A percentile compares a stretch with the other conserved stretches of the same genome.
Evolutionary conservation across 208 protist species (phyloP).

Genomic region (Blastocrithidia nonstop): DNA sequence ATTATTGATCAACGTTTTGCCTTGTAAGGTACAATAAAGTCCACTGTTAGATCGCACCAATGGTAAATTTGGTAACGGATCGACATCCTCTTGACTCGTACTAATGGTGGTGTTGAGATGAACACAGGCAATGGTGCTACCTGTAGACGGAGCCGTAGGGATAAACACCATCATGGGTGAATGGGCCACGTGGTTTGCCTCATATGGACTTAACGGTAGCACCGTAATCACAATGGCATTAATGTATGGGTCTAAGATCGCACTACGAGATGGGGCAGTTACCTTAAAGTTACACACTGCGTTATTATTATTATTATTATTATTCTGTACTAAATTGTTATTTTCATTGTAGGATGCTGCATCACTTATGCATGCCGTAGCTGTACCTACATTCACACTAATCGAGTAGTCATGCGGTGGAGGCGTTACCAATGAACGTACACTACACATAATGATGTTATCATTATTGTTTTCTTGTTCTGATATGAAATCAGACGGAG

Average conservation of each 20-base stretch:
- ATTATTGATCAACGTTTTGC: no score
- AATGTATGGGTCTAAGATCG: conserved; percentile 1
- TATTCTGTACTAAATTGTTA: no score
- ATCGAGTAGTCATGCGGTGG: conserved; percentile 30
- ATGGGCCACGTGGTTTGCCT: no score
- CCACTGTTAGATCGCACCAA: no score
- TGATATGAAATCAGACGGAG: conserved; percentile 29
- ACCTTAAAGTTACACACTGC: conserved; percentile 47
- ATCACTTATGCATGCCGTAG: conserved; percentile 15
- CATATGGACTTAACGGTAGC: conserved; percentile 13
- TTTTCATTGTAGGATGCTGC: no score
- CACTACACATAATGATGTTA: conserved; percentile 17
- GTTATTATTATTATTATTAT: conserved; percentile 7
- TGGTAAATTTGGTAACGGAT: no score
- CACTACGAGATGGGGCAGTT: conserved; percentile 12
- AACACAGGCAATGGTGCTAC: no score
- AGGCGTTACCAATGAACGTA: conserved; percentile 11
- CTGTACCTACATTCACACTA: conserved; percentile 27
- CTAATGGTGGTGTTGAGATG: no score
- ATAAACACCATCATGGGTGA: no score
- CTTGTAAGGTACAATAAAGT: no score
- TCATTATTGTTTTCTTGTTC: conserved; percentile 4
- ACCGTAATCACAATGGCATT: conserved; percentile 49
- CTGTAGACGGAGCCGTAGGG: no score
- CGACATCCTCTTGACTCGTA: no score